These are phyloP conservation scores for Phytophthora pinifolia DNA, from an alignment of 352 stramenopile species.

Conservation along the genomic window DNA sequence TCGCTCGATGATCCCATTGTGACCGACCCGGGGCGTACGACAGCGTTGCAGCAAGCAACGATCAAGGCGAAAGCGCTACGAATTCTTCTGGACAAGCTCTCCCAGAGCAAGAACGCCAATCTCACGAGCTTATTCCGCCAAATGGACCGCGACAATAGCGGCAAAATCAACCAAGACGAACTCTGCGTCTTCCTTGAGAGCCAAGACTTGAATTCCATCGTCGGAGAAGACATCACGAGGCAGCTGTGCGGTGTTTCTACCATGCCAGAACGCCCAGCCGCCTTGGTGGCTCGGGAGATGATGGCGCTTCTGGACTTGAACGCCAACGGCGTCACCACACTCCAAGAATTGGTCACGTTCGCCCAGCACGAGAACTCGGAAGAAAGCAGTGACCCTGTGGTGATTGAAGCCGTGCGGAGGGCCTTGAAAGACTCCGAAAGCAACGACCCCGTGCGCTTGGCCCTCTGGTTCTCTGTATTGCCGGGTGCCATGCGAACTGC, in stretches of 20 bases:
- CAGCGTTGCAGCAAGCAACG: constrained; percentile 15
- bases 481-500: constrained; percentile 31
- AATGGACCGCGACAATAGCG: constrained; percentile 53
- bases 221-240: constrained; percentile 6
- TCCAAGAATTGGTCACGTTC: constrained; percentile 54
- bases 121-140: constrained; percentile 41
- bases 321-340: constrained; percentile 55
- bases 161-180: constrained; percentile 56
- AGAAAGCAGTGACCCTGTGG: constrained; percentile 12
- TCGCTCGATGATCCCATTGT: background rate
- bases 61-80: constrained; percentile 20
- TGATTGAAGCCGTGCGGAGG: constrained; percentile 28
- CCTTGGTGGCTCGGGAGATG: constrained; percentile 32
- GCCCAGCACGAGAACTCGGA: constrained; percentile 17
- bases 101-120: constrained; percentile 10
- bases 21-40: background rate
- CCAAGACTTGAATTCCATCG: constrained; percentile 18
- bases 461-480: constrained; percentile 52
- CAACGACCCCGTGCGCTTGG: constrained; percentile 22
- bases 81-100: constrained; percentile 24
- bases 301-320: constrained; percentile 51
- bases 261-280: constrained; percentile 5
- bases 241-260: constrained; percentile 21
- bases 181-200: constrained; percentile 42
- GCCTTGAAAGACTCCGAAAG: constrained; percentile 19